phyloP scores from a whole-genome alignment of 345 rosid species.

The Hypericum androsaemum region DNA sequence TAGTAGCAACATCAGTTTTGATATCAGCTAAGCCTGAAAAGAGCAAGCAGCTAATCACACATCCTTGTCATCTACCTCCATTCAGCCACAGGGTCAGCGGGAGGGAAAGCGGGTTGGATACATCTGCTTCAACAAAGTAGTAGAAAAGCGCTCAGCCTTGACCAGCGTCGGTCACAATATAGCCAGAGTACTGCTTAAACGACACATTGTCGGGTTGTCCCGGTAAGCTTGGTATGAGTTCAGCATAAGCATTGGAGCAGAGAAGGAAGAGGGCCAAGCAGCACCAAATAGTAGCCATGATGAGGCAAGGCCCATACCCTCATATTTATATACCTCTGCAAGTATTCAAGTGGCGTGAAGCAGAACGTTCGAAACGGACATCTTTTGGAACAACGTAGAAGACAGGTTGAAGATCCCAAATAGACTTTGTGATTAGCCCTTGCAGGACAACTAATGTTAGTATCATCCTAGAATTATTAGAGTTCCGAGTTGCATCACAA shows the following conservation, averaged over 20 bases:
- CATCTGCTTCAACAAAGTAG: constrained; percentile 25
- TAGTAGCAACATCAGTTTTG: not conserved
- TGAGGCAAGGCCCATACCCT: too few relatives aligned
- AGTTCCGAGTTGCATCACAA: too few relatives aligned
- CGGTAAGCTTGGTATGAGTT: constrained; percentile 24
- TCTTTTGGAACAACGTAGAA: too few relatives aligned
- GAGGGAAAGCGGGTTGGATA: constrained; percentile 10
- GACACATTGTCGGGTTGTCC: constrained; percentile 27
- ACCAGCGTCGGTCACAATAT: constrained; percentile 22
- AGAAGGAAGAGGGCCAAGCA: constrained; percentile 12
- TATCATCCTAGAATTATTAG: too few relatives aligned
- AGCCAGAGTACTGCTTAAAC: constrained; percentile 26
- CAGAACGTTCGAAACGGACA: too few relatives aligned
- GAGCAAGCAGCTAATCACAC: not conserved
- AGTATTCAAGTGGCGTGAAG: too few relatives aligned
- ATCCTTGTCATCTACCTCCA: constrained; percentile 16
- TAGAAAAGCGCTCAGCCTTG: constrained; percentile 26
- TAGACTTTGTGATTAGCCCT: too few relatives aligned
- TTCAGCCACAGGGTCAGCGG: constrained; percentile 26
- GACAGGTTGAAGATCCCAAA: too few relatives aligned
- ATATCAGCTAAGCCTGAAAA: not conserved
- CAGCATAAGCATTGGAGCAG: constrained; percentile 16
- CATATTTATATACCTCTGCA: too few relatives aligned
- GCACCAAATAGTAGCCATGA: constrained; percentile 5
- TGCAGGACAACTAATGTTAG: too few relatives aligned